Base-by-base conservation (phyloP, 1,139 yeast species). In the Suhomyces chickasaworum region DNA sequence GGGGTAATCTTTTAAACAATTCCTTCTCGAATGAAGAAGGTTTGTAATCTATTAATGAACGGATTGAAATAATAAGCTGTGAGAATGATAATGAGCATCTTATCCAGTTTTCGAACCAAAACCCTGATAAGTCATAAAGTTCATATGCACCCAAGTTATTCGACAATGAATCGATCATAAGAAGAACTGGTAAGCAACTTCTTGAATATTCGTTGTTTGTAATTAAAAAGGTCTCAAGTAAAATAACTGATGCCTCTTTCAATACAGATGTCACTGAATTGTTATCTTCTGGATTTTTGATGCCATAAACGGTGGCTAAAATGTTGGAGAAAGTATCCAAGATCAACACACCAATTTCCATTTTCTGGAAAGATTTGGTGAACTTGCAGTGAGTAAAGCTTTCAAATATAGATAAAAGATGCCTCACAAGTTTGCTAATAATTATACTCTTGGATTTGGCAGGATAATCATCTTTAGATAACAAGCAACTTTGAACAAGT, bases 361-460 rank as follows among this genome's bases (percentile, higher is more conserved):
- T 71, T 52, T 83, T 81, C 58, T 89, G 89, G 41, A 69, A 64
- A 1, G 80, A 69, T 21, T 75, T 64, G 27, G 71, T 67, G 61
- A 83, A 89, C 49, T 81, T 77, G 84, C 96, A 89, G 57, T 78
- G 81, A 6, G 77, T 68, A 57, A 84, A 87, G 53, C 89, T 83
- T 58, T 89, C 96, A 64, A 84, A 89, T 0, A 89, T 78, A 44
- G 77, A 78, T 16, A 88, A 65, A 45, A 84, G 69, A 60, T 86
- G 89, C 7, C 69, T 63, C 1, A 79, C 68, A 43, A 89, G 68
- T 49, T 78, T 78, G n/a, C 74, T 68, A 34, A 89, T 60, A 3
- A 88, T 81, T 16, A 73, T 77, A 3, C 77, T 65, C 55, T 83
- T 84, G 1, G 58, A 81, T 65, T 57, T 76, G 60, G 39, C 67